These are phyloP conservation scores for Eleusine coracana DNA, from an alignment of 176 grass and related monocot genomes.

Conservation along the genomic window DNA sequence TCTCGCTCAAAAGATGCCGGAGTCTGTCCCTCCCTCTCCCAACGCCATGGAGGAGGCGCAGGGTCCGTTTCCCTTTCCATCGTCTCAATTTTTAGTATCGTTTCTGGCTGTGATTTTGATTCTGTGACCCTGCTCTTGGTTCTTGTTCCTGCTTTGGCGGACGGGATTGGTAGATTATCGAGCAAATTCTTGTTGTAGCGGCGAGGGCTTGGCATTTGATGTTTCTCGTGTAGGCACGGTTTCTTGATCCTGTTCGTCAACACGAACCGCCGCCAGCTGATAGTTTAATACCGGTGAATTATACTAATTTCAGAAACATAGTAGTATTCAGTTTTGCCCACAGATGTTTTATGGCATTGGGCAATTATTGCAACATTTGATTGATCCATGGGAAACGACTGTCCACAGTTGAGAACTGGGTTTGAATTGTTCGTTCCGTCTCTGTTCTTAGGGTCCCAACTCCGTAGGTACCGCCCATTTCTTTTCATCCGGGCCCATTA, in stretches of 20 bases:
- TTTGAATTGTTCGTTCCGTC: not conserved
- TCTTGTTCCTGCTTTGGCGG: not conserved
- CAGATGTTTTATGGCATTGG: not conserved
- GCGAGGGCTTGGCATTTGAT: not conserved
- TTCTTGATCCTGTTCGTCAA: not conserved
- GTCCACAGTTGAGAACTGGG: not conserved
- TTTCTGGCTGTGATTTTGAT: not conserved
- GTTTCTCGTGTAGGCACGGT: not conserved
- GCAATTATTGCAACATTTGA: not conserved
- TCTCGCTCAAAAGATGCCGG: conserved; percentile 20
- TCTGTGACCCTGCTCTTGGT: not conserved
- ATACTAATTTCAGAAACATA: not conserved
- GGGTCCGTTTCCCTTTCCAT: conserved; percentile 39
- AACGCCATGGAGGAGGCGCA: conserved; percentile 65
- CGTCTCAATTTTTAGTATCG: not conserved
- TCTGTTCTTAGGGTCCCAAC: not conserved
- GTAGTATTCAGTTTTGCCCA: too few species aligned
- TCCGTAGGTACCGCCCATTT: not conserved
- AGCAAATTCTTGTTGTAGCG: not conserved
- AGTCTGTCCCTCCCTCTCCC: not conserved
- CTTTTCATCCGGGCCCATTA: not conserved
- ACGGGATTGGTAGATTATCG: too few species aligned
- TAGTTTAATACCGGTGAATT: not conserved
- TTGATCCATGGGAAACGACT: not conserved
- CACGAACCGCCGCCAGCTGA: not conserved